Evolutionary conservation across 148 eudicot genomes (phyloP), one percentile per base, ranked within the genome.

Genomic region (Vaccinium darrowii): DNA sequence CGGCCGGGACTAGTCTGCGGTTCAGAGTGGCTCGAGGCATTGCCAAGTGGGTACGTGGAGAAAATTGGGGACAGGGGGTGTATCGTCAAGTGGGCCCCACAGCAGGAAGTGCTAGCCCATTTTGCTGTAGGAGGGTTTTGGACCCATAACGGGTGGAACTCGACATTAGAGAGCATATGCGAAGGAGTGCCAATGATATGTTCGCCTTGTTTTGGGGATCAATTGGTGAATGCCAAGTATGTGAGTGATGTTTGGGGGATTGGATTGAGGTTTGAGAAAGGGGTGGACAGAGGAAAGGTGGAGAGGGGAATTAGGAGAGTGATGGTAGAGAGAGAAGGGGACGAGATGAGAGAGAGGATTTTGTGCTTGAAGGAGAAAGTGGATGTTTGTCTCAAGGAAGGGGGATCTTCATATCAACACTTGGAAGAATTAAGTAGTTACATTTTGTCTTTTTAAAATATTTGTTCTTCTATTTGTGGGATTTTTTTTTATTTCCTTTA

Each of bases 161-260:
- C 97, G 23, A 90, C 92, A 0, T 19, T 92, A 69, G 97, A 94
- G 78, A 91, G 94, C 74, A 90, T 92, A 1, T 87, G 88, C 62
- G 92, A 90, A 85, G 97, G 94, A 8, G 91, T 91, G 9, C 92
- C 97, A 8, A 89, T 94, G 94, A 89, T 92, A 54, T 92, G 94
- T 36, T 63, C 76, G 3, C 97, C 97, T 1, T 86, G 84, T 73
- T 90, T 88, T 14, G 82, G 75, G 16, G 91, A 94, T 57, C 94
- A 91, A 75, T 23, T 76, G 36, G 87, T 87, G 76, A 90, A 90
- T 53, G 93, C 95, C 0, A 89, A 93, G 58, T 83, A 85, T 52
- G 91, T 89, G 6, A 87, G 78, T 7, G 89, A 89, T 57, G 87
- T 84, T 43, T 94, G 93, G 94, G 86, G 33, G 47, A 79, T 89